Evolutionary conservation across 169 alveolate genomes (phyloP).

Genomic region (Ichthyophthirius multifiliis): DNA sequence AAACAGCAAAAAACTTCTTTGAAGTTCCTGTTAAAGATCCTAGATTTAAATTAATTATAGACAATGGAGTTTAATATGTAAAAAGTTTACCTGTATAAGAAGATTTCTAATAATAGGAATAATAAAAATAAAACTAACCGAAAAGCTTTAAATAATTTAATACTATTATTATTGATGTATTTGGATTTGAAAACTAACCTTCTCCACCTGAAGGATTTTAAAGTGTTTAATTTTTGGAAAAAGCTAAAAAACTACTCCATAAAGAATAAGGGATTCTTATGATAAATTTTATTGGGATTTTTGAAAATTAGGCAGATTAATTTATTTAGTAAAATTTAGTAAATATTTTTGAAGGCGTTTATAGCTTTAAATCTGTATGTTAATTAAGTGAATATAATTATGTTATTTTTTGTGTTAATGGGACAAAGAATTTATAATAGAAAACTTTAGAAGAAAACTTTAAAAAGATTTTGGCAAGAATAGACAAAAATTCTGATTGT

Average conservation of each 20-base stretch:
- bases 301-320: too few relatives aligned
- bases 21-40: constrained; percentile 20
- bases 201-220: constrained; percentile 37
- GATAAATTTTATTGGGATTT: constrained; percentile 19
- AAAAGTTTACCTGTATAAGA: not conserved
- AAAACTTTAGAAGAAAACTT: too few relatives aligned
- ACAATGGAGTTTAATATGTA: constrained; percentile 31
- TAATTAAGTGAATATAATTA: too few relatives aligned
- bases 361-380: too few relatives aligned
- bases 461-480: too few relatives aligned
- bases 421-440: too few relatives aligned
- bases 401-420: too few relatives aligned
- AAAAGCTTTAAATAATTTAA: constrained; percentile 4
- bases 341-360: too few relatives aligned
- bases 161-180: constrained; percentile 20
- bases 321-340: too few relatives aligned
- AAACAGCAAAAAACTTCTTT: constrained; percentile 23
- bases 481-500: too few relatives aligned
- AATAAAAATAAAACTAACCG: not conserved
- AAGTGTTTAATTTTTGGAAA: constrained; percentile 3
- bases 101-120: not conserved
- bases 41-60: not conserved
- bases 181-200: not conserved
- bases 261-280: constrained; percentile 8
- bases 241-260: constrained; percentile 1